Evolutionary conservation across 2,329 filamentous ascomycete species (phyloP).

Genomic region (Colletotrichum limetticola): DNA sequence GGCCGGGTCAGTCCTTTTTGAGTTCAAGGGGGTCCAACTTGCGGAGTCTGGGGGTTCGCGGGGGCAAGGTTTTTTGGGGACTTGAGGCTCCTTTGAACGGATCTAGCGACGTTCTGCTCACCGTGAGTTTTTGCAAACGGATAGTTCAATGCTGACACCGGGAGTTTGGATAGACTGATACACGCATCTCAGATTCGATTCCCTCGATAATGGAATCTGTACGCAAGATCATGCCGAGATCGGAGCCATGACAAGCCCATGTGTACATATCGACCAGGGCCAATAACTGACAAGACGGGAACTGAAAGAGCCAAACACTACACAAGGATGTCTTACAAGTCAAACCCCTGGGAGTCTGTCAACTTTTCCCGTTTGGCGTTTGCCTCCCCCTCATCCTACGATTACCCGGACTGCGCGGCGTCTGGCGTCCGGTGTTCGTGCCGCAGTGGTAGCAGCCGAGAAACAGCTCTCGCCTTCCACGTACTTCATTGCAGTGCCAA

Average conservation of each 20-base stretch:
- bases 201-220: not conserved
- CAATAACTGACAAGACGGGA: not conserved
- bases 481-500: not conserved
- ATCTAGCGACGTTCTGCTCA: not conserved
- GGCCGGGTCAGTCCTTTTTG: conserved; percentile 3
- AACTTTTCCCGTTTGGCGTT: not conserved
- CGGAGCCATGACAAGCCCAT: not conserved
- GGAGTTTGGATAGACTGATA: conserved; percentile 2
- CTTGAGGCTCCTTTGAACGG: conserved; percentile 2
- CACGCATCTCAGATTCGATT: not conserved
- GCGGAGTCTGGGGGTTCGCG: conserved; percentile 20
- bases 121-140: not conserved
- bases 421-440: not conserved
- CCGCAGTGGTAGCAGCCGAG: not conserved
- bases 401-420: not conserved
- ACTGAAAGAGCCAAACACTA: not conserved
- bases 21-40: not conserved
- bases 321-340: not conserved
- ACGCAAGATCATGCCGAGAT: not conserved
- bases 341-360: not conserved
- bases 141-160: not conserved
- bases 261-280: not conserved
- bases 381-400: not conserved
- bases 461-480: not conserved
- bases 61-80: conserved; percentile 3